Evolutionary conservation across 306 rosid species (phyloP), one percentile per base, ranked within the genome.

Genomic region (Acacia confusa): DNA sequence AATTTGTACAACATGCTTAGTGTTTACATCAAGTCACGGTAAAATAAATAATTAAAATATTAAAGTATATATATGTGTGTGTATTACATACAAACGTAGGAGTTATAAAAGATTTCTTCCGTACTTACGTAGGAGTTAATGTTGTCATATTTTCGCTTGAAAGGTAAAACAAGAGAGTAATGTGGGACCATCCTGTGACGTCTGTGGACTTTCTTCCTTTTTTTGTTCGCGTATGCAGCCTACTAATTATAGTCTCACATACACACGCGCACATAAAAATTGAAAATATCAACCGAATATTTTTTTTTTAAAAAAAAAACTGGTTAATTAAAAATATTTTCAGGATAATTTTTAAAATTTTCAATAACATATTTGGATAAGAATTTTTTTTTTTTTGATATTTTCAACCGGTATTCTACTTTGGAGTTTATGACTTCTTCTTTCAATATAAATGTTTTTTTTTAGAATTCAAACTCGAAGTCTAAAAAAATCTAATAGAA

Each of bases 381-480:
- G 13, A 55, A 9, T 14, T 8, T n/a, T 36, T 36, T 4, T 0
- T 4, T 36, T 47, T 28, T 32, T 32, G 2, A 36, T 36, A 36
- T 0, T 36, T 6, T 5, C 1, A 36, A 36, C 1, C 40, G 8
- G 1, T 36, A 6, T 36, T 36, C 6, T 0, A 0, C 8, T 36
- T 36, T 4, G 3, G 0, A 7, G 40, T 36, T 36, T 1, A 36
- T 36, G 8, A 0, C 1, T 36, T 36, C 6, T 0, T 0, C 1
- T 36, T 1, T 0, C 1, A 36, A 36, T 4, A 36, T 5, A 36
- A 36, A 1, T 36, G 40, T 36, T 0, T 36, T 1, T 0, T 36
- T 0, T 36, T 0, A 0, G 4, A 36, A 36, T 1, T 6, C 0
- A 0, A 36, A 36, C 7, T 36, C 3, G 6, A 36, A 6, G 0